Evolutionary conservation across 2,329 filamentous ascomycete genomes (phyloP).

Genomic region (Pestalotiopsis sp.): DNA sequence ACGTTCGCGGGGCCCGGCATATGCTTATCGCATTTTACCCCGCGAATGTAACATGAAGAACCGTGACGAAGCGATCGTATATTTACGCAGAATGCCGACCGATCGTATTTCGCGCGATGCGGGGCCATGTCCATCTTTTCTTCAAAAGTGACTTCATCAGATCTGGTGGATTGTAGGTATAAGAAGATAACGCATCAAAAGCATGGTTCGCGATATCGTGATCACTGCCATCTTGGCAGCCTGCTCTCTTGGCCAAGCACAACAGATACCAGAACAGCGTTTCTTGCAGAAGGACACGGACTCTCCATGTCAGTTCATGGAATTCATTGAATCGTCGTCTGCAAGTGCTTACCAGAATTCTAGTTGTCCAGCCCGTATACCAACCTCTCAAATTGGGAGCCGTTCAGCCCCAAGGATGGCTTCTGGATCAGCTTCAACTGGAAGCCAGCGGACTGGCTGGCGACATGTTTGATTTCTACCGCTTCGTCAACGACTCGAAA

Average conservation of each 20-base stretch:
- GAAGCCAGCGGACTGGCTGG: slow-evolving; percentile 30
- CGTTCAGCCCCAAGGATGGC: slow-evolving; percentile 31
- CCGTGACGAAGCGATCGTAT: not conserved
- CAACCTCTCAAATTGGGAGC: slow-evolving; percentile 28
- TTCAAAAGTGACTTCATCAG: not conserved
- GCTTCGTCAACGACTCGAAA: slow-evolving; percentile 50
- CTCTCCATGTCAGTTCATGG: not conserved
- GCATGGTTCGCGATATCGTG: not conserved
- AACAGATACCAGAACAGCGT: not conserved
- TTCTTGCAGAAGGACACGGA: not conserved
- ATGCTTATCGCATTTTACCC: slow-evolving; percentile 4
- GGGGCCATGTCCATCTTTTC: no score
- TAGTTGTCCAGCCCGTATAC: slow-evolving; percentile 30
- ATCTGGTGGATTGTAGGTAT: not conserved
- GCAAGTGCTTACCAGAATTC: no score
- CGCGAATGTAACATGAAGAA: not conserved
- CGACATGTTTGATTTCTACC: slow-evolving; percentile 54
- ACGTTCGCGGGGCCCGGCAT: not conserved
- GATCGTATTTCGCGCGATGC: not conserved
- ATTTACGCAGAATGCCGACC: not conserved
- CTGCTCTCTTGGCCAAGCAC: not conserved
- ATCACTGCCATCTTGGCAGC: not conserved
- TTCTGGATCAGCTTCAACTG: slow-evolving; percentile 27
- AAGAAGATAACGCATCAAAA: not conserved
- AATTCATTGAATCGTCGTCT: no score